A percentile compares a stretch with the other conserved stretches of the same genome.
Evolutionary conservation across 1,139 yeast genomes (phyloP).

Genomic region (Pichia sp.): DNA sequence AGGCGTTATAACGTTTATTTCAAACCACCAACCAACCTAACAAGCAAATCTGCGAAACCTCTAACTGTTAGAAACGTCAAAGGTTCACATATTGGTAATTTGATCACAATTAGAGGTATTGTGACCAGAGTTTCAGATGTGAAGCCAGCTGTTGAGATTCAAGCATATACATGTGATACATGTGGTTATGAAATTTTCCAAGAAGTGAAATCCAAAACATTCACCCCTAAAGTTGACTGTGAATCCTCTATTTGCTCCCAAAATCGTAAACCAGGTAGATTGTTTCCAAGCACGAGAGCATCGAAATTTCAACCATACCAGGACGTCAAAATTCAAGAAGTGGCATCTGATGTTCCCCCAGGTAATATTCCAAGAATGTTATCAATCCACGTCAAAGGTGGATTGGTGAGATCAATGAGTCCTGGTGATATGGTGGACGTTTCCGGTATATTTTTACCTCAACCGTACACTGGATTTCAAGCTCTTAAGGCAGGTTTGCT

Average conservation of each 20-base stretch:
- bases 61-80: constrained; percentile 85
- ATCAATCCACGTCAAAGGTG: constrained; percentile 81
- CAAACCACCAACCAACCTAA: constrained; percentile 55
- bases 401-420: constrained; percentile 73
- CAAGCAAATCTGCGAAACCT: constrained; percentile 41
- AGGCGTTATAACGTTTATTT: constrained; percentile 84
- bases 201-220: constrained; percentile 79
- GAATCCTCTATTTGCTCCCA: constrained; percentile 70
- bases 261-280: constrained; percentile 80
- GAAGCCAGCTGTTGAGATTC: constrained; percentile 83
- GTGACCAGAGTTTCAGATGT: constrained; percentile 95
- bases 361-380: constrained; percentile 94
- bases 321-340: constrained; percentile 89
- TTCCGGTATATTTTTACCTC: constrained; percentile 86
- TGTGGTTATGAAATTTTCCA: constrained; percentile 97
- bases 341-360: constrained; percentile 94
- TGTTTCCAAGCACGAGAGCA: constrained; percentile 91
- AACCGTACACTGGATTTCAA: constrained; percentile 91
- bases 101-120: constrained; percentile 88
- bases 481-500: constrained; percentile 88
- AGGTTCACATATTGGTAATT: constrained; percentile 76
- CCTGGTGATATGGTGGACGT: constrained; percentile 97
- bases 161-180: constrained; percentile 94
- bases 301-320: constrained; percentile 93
- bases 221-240: constrained; percentile 82